Evolutionary conservation across 257 asterid genomes (phyloP).

Genomic region (Anisodus tanguticus): DNA sequence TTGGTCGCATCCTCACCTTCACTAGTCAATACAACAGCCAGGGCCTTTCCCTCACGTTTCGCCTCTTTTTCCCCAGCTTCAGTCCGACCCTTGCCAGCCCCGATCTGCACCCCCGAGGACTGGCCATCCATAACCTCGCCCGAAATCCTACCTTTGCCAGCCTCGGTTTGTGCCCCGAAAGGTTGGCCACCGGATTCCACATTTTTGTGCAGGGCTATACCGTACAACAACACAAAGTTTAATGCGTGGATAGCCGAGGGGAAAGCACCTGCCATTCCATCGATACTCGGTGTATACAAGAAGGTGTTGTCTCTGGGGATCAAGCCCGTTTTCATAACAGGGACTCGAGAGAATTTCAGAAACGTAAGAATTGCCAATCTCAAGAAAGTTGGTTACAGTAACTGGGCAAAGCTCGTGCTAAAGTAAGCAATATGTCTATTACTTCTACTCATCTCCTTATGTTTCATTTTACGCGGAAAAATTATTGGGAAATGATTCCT

Average conservation of each 20-base stretch:
- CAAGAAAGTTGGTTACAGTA: slow-evolving; percentile 48
- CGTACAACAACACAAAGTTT: slow-evolving; percentile 46
- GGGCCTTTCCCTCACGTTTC: too few relatives aligned
- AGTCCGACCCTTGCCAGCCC: too few relatives aligned
- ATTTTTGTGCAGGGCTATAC: slow-evolving; percentile 41
- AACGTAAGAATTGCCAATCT: slow-evolving; percentile 40
- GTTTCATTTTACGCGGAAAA: too few relatives aligned
- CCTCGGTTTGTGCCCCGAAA: too few relatives aligned
- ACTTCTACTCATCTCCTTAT: not conserved
- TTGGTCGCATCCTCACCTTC: too few relatives aligned
- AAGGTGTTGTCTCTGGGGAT: slow-evolving; percentile 39
- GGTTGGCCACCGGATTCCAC: too few relatives aligned
- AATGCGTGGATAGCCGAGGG: slow-evolving; percentile 54
- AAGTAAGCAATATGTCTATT: slow-evolving; percentile 36
- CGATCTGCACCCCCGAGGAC: too few relatives aligned
- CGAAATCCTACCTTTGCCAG: too few relatives aligned
- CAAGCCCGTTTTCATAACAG: slow-evolving; percentile 46
- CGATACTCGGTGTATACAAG: slow-evolving; percentile 41
- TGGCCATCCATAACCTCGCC: too few relatives aligned
- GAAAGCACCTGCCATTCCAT: slow-evolving; percentile 50
- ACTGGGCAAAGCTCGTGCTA: slow-evolving; percentile 53
- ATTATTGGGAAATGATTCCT: too few relatives aligned
- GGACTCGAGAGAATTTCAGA: slow-evolving; percentile 38
- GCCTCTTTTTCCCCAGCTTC: too few relatives aligned
- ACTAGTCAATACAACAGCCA: too few relatives aligned